Base-by-base conservation (phyloP, 495 filamentous ascomycete genomes). In the Pseudomonodictys pantanalensis region DNA sequence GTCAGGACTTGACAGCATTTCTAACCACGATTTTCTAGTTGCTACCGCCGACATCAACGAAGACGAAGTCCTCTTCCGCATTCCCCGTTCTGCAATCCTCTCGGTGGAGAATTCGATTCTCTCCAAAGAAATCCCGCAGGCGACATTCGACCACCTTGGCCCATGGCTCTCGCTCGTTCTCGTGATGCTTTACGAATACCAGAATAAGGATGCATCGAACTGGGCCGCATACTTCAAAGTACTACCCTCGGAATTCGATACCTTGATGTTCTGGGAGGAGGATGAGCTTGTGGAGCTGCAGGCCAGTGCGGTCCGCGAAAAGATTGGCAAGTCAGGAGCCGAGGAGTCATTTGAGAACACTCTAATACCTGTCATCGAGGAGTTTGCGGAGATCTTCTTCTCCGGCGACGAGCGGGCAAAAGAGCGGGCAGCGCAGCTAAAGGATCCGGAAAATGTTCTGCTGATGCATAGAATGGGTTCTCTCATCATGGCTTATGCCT, bases 401-500 rank as follows among this genome's bases (percentile, higher is more conserved):
- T 79, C 78, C 29, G 47, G 45, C 18, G 45, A 53, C 26, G 32
- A 32, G 20, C 22, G 41, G 8, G 52, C 50, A 2, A 76, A 11
- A 73, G 75, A 24, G 68, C 76, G 48, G 7, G 55, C 41, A 15
- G 42, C 38, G 11, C 47, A 48, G 67, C 64, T 39, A 76, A 75
- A 17, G 76, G 74, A 78, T 18, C 44, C 33, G n/a, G 71, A 80
- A 23, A 72, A 91, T 15, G 64, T 90, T 4, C 60, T 70, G 17
- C 75, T 91, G 7, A 83, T 84, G 29, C 91, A 96, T 71, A 78
- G 80, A 9, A 88, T 96, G 82, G 92, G 87, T 0, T 90, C 86
- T 12, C 79, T 86, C 15, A 93, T 96, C 41, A 96, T 97, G 91
- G 87, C 90, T 3, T 97, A 97, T 70, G 91, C 90, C 1, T 97